A percentile compares a stretch with the other conserved stretches of the same genome.
Evolutionary conservation across 176 grass and related monocot genomes (phyloP).

Genomic region (Secale cereale): DNA sequence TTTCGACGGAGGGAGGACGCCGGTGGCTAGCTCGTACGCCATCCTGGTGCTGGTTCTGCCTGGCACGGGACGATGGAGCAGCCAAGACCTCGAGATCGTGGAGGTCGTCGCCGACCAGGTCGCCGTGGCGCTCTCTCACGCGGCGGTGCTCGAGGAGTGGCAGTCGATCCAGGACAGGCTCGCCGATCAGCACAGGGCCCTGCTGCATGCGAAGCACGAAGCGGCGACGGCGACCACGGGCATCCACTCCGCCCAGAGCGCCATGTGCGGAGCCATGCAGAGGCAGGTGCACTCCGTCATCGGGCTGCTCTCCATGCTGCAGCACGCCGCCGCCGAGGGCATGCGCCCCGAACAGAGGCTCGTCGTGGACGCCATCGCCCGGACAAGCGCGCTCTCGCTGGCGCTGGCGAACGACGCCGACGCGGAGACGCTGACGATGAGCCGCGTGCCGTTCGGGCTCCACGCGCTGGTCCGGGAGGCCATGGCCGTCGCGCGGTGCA

Average conservation of each 20-base stretch:
- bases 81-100: slow-evolving; percentile 50
- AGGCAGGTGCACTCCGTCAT: slow-evolving; percentile 52
- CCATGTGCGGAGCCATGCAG: slow-evolving; percentile 47
- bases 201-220: slow-evolving; percentile 43
- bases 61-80: slow-evolving; percentile 16
- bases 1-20: slow-evolving; percentile 34
- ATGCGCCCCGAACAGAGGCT: slow-evolving; percentile 62
- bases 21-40: slow-evolving; percentile 14
- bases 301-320: slow-evolving; percentile 66
- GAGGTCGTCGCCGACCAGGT: slow-evolving; percentile 53
- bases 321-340: slow-evolving; percentile 22
- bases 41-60: slow-evolving; percentile 55
- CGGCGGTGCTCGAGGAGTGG: slow-evolving; percentile 42
- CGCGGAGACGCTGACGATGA: slow-evolving; percentile 39
- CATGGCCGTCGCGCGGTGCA: slow-evolving; percentile 17
- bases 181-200: slow-evolving; percentile 30
- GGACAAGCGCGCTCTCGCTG: slow-evolving; percentile 35
- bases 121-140: slow-evolving; percentile 43
- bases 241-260: slow-evolving; percentile 43
- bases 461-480: slow-evolving; percentile 32
- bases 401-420: slow-evolving; percentile 45
- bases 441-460: slow-evolving; percentile 31
- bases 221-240: slow-evolving; percentile 39
- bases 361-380: slow-evolving; percentile 44
- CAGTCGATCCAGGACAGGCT: slow-evolving; percentile 16